Conservation (phyloP, 2,329 filamentous ascomycete species). For the Venturia effusa region DNA sequence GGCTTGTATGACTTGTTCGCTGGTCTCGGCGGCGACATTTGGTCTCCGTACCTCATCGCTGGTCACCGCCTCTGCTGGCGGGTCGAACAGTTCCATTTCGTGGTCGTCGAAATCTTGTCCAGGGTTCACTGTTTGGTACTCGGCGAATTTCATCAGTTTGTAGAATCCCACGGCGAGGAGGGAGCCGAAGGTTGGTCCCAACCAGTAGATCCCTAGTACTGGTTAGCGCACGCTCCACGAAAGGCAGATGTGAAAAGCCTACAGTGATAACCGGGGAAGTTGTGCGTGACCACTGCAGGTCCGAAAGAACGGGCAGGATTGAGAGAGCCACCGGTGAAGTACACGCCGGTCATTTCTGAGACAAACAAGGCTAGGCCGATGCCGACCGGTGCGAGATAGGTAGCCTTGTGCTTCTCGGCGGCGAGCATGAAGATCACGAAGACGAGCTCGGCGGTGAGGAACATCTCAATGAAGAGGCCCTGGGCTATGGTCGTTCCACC, state of each 20-base stretch:
- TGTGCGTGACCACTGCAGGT: constrained; percentile 8
- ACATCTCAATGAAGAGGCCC: constrained; percentile 40
- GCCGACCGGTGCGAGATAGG: constrained; percentile 28
- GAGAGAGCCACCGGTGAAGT: constrained; percentile 10
- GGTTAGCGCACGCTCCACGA: not conserved
- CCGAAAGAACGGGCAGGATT: constrained; percentile 12
- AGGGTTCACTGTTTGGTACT: constrained; percentile 12
- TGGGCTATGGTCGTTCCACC: constrained; percentile 31
- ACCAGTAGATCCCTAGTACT: constrained; percentile 11
- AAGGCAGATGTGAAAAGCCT: not conserved
- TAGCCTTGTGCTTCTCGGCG: constrained; percentile 32
- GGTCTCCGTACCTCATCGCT: constrained; percentile 8
- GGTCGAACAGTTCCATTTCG: constrained; percentile 9
- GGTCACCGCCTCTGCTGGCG: constrained; percentile 2
- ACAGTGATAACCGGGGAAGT: constrained; percentile 11
- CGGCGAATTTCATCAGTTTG: constrained; percentile 11
- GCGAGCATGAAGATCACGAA: constrained; percentile 25
- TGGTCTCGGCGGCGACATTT: constrained; percentile 7
- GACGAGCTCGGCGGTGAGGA: constrained; percentile 35
- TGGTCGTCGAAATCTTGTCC: constrained; percentile 13
- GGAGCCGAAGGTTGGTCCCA: constrained; percentile 9
- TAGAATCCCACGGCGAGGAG: constrained; percentile 11
- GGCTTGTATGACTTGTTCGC: not conserved
- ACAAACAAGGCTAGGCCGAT: constrained; percentile 15
- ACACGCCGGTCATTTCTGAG: constrained; percentile 11